Evolutionary conservation across 2,329 filamentous ascomycete genomes (phyloP), one percentile per base, ranked within the genome.

Genomic region (Colletotrichum sp.): DNA sequence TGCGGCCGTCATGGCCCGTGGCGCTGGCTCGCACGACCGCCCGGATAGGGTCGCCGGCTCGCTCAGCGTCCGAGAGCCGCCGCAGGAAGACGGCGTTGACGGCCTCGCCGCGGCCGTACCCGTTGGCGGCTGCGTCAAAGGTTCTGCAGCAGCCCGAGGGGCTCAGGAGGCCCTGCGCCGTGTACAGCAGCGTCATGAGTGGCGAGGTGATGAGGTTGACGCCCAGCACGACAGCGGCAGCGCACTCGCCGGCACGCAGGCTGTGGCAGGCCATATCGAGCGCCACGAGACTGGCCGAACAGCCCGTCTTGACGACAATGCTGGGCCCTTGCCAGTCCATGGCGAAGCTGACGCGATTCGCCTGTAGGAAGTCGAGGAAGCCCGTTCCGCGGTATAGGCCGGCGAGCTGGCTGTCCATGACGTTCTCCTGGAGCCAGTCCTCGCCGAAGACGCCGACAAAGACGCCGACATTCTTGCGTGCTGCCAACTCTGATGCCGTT

Each of bases 31-130:
- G 78, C 32, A 85, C 81, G 7, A 84, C 73, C 12, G 79, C 78
- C n/a, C 79, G 77, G 24, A 83, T 80, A 0, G 81, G 80, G 78
- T 89, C 84, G 13, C 84, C 83, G 52, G 85, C 85, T 21, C 78
- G 77, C 9, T 88, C 67, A 1, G 87, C 87, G 65, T 84, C 81
- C 8, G 81, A 78, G 1, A 89, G 78, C 1, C 79, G 81, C 78
- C 88, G 88, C 2, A 89, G 70, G 8, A 86, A 75, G 7, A 89
- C 64, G 24, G 83, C 80, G 3, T 79, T 83, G 28, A 84, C 78
- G 6, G 85, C 87, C 75, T 89, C 87, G 7, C 85, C 87, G 16
- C 86, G 81, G 1, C 81, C 84, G 75, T 88, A 89, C 3, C 87
- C 87, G 70, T 85, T 80, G 5, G 84, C 87, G 8, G 78, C 76